A percentile compares a stretch with the other conserved stretches of the same genome.
Evolutionary conservation across 148 eudicot genomes (phyloP).

Genomic region (Rheum nobile): DNA sequence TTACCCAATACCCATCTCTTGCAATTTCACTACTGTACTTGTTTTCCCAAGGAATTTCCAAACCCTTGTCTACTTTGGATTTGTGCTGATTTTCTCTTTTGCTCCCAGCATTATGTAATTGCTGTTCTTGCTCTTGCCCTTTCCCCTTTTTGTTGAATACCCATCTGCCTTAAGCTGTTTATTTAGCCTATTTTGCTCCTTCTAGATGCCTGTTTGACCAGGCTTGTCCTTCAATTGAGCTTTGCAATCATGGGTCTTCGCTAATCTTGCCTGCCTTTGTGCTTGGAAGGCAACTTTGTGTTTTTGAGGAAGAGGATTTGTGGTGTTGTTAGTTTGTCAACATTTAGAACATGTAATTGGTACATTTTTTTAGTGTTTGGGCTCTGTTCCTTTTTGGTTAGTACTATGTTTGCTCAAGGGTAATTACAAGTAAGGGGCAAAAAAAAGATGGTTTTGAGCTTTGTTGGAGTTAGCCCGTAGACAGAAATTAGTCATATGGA

Average conservation of each 20-base stretch:
- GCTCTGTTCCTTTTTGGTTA: slow-evolving; percentile 3
- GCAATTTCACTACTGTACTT: neutral
- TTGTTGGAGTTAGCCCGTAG: slow-evolving; percentile 20
- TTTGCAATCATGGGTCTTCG: slow-evolving; percentile 32
- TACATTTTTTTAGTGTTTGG: neutral
- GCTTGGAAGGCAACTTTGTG: neutral
- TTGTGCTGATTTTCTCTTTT: neutral
- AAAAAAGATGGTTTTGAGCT: slow-evolving; percentile 30
- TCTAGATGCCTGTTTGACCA: slow-evolving; percentile 18
- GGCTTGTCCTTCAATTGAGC: slow-evolving; percentile 13
- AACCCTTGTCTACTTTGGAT: neutral
- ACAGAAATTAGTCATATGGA: slow-evolving; percentile 28
- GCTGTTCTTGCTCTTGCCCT: neutral
- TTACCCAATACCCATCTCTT: neutral
- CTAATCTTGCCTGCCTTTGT: slow-evolving; percentile 18
- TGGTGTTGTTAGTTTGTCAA: slow-evolving; percentile 10
- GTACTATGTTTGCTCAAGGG: slow-evolving; percentile 3
- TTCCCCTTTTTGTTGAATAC: slow-evolving; percentile 11
- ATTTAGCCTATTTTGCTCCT: slow-evolving; percentile 5
- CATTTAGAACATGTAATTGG: slow-evolving; percentile 26
- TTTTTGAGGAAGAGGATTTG: slow-evolving; percentile 4
- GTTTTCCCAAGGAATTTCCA: neutral
- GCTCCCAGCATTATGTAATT: slow-evolving; percentile 19
- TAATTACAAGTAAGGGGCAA: neutral
- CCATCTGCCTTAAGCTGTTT: slow-evolving; percentile 23